Base-by-base conservation (phyloP, 352 stramenopile genomes). In the Phytophthora cactorum region DNA sequence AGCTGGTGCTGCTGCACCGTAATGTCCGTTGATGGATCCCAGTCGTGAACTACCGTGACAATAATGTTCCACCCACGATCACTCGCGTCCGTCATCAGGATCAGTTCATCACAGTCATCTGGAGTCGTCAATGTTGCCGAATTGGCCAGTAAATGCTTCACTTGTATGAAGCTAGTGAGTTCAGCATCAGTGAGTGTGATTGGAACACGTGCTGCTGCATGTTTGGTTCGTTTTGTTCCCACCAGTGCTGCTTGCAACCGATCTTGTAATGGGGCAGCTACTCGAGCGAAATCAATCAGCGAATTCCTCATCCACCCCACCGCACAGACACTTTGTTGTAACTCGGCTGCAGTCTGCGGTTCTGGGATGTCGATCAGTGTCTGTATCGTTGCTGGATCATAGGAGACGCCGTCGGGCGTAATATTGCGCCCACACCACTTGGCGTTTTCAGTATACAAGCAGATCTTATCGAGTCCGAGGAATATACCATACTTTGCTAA, bases 371-470 rank as follows among this genome's bases (percentile, higher is more conserved):
- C 22, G 12, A 51, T 15, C 44, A 51, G 22, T 8, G 44, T 51
- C 12, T 32, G 44, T 12, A 51, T 51, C 44, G 34, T 51, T 14
- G 10, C 6, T 1, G 44, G 44, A 15, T 51, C n/a, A 15, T 51
- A 51, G 27, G 44, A 32, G 12, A 6, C 36, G 2, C 46, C 49
- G 2, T 66, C 58, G 5, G 29, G 6, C 11, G 28, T 39, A 47
- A 66, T 54, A 9, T 59, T 46, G 28, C 58, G 47, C 0, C 49
- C 49, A 32, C 47, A 53, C 55, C 55, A 47, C 44, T 62, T 62
- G 4, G 55, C 43, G 12, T 58, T 22, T 0, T 31, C 4, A 14
- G 36, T 59, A 11, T 66, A 53, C 59, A 46, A 44, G 14, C 28
- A 32, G 4, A 59, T 66, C 5, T 64, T 64, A 28, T 64, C 28